Base-by-base conservation (phyloP, 2,329 filamentous ascomycete genomes). In the Exophiala oligosperma region DNA sequence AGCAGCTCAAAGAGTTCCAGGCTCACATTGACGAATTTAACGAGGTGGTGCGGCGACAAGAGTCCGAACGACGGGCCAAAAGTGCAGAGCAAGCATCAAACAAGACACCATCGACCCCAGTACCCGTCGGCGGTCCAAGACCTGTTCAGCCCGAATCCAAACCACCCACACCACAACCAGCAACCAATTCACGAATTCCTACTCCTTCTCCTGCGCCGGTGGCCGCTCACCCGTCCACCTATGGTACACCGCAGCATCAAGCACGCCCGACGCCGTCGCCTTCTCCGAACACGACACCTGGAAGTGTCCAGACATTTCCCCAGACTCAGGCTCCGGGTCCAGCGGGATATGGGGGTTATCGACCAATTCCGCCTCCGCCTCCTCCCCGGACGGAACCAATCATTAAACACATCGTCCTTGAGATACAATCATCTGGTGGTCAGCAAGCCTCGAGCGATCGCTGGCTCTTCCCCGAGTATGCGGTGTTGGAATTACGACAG, bases 21-120 rank as follows among this genome's bases (percentile, higher is more conserved):
- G 72, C 73, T 29, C 78, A 81, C 62, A 80, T 81, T 52, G 78
- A 81, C 60, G 77, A 79, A 57, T 72, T 81, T 9, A 80, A 79
- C 60, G 76, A 75, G 1, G 78, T 80, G 29, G 75, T 81, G 54
- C 75, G 75, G 53, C 73, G 74, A 54, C 74, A 76, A 56, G 70
- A 71, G 49, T 51, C 69, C 64, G 62, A 58, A 38, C 52, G 59
- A 60, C 14, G 41, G 51, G 29, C 57, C 37, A 55, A 59, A 48
- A 52, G 40, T 41, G 60, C 67, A 38, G 47, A 56, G 32, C 59
- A 56, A 49, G 23, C 57, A 12, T 53, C 61, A 23, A 50, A 14
- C 40, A 52, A 41, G 28, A 51, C 35, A 9, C 8, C 54, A 14
- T 43, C 59, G 38, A 55, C 28, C 21, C 47, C 50, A 47, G 17